A percentile compares a stretch with the other conserved stretches of the same genome.
Conservation (phyloP, 2,329 filamentous ascomycete species). For the Pseudopyrenochaeta lycopersici region DNA sequence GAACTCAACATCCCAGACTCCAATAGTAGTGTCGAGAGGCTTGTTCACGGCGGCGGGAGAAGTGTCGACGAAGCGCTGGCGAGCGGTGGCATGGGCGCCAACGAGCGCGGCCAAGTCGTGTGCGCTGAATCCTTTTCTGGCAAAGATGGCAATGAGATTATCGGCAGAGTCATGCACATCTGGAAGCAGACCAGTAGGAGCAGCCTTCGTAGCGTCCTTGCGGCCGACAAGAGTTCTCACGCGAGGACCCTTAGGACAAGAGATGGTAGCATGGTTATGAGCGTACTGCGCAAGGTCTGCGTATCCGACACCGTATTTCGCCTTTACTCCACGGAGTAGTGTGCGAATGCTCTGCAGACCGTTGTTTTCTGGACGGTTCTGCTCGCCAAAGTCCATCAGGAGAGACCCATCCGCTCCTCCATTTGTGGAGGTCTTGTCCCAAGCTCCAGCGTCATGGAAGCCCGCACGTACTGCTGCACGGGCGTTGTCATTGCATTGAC, state of each 20-base stretch:
- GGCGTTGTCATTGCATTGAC: slow-evolving; percentile 46
- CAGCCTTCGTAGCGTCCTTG: slow-evolving; percentile 53
- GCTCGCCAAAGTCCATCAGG: slow-evolving; percentile 49
- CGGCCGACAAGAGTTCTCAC: slow-evolving; percentile 62
- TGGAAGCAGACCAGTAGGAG: slow-evolving; percentile 58
- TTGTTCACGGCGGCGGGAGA: slow-evolving; percentile 43
- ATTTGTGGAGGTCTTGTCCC: slow-evolving; percentile 45
- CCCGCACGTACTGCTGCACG: slow-evolving; percentile 46
- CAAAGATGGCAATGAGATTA: slow-evolving; percentile 58
- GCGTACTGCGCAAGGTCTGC: slow-evolving; percentile 66
- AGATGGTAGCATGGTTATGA: slow-evolving; percentile 56
- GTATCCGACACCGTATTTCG: slow-evolving; percentile 57
- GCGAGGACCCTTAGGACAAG: slow-evolving; percentile 62
- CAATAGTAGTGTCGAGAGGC: slow-evolving; percentile 60
- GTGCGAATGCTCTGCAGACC: slow-evolving; percentile 56
- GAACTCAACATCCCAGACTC: slow-evolving; percentile 61
- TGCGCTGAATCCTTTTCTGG: slow-evolving; percentile 60
- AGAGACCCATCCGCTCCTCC: slow-evolving; percentile 55
- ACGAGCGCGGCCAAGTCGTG: slow-evolving; percentile 63
- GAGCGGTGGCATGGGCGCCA: slow-evolving; percentile 62
- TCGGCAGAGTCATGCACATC: slow-evolving; percentile 51
- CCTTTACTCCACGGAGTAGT: slow-evolving; percentile 51
- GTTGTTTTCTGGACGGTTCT: slow-evolving; percentile 51
- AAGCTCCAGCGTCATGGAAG: slow-evolving; percentile 48
- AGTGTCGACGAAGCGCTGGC: slow-evolving; percentile 58